Evolutionary conservation across 805 yeast species (phyloP).

Genomic region (Wickerhamiella australiensis): DNA sequence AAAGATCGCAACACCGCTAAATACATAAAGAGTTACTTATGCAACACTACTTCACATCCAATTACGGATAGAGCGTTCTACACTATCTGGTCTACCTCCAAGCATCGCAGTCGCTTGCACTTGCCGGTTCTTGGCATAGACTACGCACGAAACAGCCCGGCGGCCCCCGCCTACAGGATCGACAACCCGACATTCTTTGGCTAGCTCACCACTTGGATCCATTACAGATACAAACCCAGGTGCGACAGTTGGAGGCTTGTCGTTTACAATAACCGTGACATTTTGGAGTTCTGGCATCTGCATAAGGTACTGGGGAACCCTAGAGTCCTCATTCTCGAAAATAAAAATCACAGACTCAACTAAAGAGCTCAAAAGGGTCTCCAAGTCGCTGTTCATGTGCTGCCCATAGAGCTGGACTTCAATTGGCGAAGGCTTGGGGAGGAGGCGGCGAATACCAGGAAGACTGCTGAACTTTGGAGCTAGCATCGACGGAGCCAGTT

Average conservation of each 20-base stretch:
- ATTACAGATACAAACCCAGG: constrained; percentile 17
- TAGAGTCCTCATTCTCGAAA: constrained; percentile 16
- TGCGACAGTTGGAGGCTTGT: constrained; percentile 4
- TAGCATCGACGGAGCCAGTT: constrained; percentile 9
- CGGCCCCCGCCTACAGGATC: constrained; percentile 29
- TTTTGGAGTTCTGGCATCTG: constrained; percentile 14
- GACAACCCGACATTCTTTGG: constrained; percentile 24
- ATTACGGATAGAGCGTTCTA: constrained; percentile 1
- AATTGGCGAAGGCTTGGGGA: constrained; percentile 13
- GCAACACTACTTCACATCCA: constrained; percentile 5
- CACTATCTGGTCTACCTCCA: constrained; percentile 13
- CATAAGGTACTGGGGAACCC: constrained; percentile 11
- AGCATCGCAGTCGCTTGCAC: constrained; percentile 21
- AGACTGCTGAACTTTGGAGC: constrained; percentile 14
- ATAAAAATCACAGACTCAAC: constrained; percentile 17
- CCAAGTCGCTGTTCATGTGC: constrained; percentile 12
- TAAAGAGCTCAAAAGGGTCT: constrained; percentile 14
- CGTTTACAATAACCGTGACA: constrained; percentile 15
- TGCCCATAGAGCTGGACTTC: constrained; percentile 15
- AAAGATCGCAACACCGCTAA: too few relatives aligned
- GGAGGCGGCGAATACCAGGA: constrained; percentile 22
- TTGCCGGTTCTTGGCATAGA: constrained; percentile 22
- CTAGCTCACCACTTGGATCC: constrained; percentile 24
- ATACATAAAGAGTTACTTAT: too few relatives aligned
- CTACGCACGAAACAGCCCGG: constrained; percentile 23